These are phyloP conservation scores for Diplosphaera chodatii DNA, from an alignment of 139 green algal species.

Conservation along the genomic window DNA sequence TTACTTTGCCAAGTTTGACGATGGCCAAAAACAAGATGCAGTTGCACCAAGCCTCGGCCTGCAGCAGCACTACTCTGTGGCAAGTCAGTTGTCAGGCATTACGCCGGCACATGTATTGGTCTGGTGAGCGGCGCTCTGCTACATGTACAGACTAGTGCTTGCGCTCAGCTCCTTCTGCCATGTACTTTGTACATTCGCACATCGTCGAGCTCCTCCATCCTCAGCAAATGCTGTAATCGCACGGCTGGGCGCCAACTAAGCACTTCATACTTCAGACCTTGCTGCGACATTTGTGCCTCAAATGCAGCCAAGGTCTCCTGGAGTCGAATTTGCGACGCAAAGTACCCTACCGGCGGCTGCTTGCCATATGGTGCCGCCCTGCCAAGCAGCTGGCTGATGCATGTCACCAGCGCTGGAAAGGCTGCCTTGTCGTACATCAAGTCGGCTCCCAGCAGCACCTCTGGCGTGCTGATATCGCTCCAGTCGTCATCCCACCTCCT, in stretches of 20 bases:
- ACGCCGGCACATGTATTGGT: background rate
- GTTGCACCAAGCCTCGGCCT: background rate
- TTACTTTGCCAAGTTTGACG: background rate
- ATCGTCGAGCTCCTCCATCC: background rate
- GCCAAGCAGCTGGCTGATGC: background rate
- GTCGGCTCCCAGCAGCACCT: constrained; percentile 53
- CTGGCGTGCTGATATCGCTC: constrained; percentile 1
- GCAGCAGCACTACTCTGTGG: no score
- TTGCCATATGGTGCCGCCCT: background rate
- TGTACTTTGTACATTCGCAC: background rate
- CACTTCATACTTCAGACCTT: background rate
- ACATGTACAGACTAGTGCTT: no score
- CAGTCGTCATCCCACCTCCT: background rate
- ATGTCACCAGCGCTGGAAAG: background rate
- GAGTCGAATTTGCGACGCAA: background rate
- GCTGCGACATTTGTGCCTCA: background rate
- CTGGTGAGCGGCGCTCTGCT: no score
- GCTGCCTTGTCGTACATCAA: constrained; percentile 57
- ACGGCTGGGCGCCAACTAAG: background rate
- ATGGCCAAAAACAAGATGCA: background rate
- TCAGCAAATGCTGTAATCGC: background rate
- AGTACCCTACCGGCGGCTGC: background rate
- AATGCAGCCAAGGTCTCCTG: background rate
- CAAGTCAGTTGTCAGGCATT: background rate
- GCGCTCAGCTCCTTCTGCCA: no score